These are phyloP conservation scores for Rhododendron vialii DNA, from an alignment of 148 eudicot genomes.

Conservation along the genomic window DNA sequence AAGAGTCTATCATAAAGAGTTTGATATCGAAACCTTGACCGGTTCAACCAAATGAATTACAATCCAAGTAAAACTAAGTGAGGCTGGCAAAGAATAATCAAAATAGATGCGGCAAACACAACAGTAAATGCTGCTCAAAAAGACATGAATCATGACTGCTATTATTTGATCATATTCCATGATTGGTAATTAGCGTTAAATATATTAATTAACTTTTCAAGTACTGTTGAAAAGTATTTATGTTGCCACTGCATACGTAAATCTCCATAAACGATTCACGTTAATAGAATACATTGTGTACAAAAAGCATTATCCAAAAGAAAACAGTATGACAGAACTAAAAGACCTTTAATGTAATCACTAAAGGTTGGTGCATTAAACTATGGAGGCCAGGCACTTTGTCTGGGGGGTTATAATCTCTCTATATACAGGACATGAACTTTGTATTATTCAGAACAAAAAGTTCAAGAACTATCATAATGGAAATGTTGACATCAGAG, in stretches of 20 bases:
- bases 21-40: not conserved
- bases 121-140: not conserved
- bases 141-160: not conserved
- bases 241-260: not conserved
- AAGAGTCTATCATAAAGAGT: not conserved
- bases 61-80: not conserved
- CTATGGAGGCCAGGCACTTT: not conserved
- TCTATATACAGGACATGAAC: not conserved
- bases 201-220: not conserved
- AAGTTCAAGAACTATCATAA: not conserved
- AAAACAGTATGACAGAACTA: not conserved
- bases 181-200: not conserved
- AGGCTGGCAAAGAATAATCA: not conserved
- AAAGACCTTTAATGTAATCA: not conserved
- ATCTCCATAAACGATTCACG: not conserved
- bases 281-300: not conserved
- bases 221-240: not conserved
- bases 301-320: not conserved
- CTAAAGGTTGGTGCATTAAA: not conserved
- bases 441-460: not conserved
- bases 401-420: not conserved
- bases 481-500: not conserved
- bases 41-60: not conserved
- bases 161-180: not conserved
- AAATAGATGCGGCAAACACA: not conserved